phyloP scores from a whole-genome alignment of 768 basidiomycete species.

The Kwoniella botswanensis region DNA sequence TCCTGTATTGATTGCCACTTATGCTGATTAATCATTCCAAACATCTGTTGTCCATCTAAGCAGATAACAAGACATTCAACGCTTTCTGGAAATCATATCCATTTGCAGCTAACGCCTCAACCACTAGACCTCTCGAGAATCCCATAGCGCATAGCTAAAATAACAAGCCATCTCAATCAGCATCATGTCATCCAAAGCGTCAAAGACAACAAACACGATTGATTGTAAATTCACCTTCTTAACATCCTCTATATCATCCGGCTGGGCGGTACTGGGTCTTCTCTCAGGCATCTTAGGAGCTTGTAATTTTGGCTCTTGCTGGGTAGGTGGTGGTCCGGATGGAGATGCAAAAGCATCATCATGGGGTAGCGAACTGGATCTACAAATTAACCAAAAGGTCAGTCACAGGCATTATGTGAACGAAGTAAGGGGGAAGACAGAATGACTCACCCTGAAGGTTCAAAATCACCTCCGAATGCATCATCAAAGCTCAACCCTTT shows the following conservation, averaged over 20 bases:
- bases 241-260: constrained; percentile 57
- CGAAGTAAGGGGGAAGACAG: not conserved
- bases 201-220: not conserved
- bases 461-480: constrained; percentile 60
- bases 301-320: constrained; percentile 34
- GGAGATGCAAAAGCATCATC: constrained; percentile 54
- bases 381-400: not conserved
- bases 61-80: constrained; percentile 70
- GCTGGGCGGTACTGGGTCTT: constrained; percentile 44
- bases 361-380: constrained; percentile 55
- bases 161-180: constrained; percentile 67
- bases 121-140: constrained; percentile 79
- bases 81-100: constrained; percentile 81
- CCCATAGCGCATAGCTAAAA: constrained; percentile 84
- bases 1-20: too few relatives aligned
- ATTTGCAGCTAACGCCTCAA: constrained; percentile 80
- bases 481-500: constrained; percentile 61
- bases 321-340: constrained; percentile 52
- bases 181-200: constrained; percentile 52
- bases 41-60: not conserved
- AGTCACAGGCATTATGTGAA: not conserved
- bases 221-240: constrained; percentile 57
- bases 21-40: too few relatives aligned
- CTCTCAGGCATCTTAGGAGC: constrained; percentile 31
- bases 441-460: constrained; percentile 36